Evolutionary conservation across 495 filamentous ascomycete species (phyloP).

Genomic region (Podospora pseudocomata): DNA sequence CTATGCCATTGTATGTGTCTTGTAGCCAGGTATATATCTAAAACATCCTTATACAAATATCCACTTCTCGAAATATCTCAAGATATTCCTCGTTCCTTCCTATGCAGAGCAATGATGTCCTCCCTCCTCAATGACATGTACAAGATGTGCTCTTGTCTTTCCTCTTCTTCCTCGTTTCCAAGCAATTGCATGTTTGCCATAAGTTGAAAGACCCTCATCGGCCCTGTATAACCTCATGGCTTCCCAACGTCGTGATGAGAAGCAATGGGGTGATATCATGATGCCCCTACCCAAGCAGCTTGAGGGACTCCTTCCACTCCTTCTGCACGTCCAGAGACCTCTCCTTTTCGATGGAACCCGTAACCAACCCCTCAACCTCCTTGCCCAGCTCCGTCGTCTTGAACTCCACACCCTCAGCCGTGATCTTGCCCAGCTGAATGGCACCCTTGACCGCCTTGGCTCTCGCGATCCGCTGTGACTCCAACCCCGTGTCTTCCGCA

Average conservation of each 20-base stretch:
- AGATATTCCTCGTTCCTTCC: background rate
- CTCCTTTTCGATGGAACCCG: constrained; percentile 34
- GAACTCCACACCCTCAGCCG: constrained; percentile 5
- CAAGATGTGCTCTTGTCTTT: background rate
- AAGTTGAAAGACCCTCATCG: background rate
- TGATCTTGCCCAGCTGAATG: constrained; percentile 29
- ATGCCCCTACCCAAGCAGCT: constrained; percentile 16
- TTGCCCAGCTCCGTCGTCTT: constrained; percentile 15
- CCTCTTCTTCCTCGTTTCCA: background rate
- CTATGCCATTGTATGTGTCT: background rate
- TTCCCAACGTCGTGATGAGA: background rate
- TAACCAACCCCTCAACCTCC: constrained; percentile 26
- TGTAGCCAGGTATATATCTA: background rate
- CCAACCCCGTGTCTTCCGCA: constrained; percentile 33
- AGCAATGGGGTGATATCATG: background rate
- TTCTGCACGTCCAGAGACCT: constrained; percentile 44
- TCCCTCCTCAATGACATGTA: background rate
- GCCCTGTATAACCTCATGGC: background rate
- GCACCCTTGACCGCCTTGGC: constrained; percentile 36
- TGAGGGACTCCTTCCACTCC: constrained; percentile 30
- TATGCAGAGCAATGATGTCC: background rate
- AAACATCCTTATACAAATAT: background rate
- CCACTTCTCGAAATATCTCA: background rate
- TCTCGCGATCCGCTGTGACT: constrained; percentile 39
- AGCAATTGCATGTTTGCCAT: background rate